Evolutionary conservation across 352 stramenopile species (phyloP), one percentile per base, ranked within the genome.

Genomic region (Phytophthora foliorum): DNA sequence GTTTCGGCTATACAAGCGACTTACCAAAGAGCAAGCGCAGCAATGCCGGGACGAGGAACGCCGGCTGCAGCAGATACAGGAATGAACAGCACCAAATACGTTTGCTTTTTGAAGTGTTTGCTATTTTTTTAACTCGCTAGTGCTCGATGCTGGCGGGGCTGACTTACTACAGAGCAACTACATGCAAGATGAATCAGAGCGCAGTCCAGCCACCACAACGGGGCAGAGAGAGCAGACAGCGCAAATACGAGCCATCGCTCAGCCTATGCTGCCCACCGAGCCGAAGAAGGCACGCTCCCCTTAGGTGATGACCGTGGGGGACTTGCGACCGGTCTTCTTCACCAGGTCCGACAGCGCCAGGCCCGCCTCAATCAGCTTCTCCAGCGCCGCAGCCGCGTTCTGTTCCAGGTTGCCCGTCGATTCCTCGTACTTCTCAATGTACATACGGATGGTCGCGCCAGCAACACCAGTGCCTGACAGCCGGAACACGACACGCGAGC

Each of bases 391-490:
- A 49, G 89, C 86, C 2, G 87, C 85, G 57, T 91, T 85, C 74
- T 91, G 82, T 32, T 66, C 70, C 67, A 99, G 83, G 46, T 96
- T 94, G 57, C 94, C 92, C 45, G 84, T 89, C 29, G 82, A 76
- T 44, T 74, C 52, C 69, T 99, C 97, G 83, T 99, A 99, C 85
- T 99, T 98, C 81, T 99, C 98, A 72, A 99, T 92, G 90, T 99
- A 99, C 94, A 99, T 98, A 68, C 97, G 94, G 69, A 99, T 96
- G 3, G 97, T 99, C 17, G 97, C 97, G 49, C 97, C 97, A 21
- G 95, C 91, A 66, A 98, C 98, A 52, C 98, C 98, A 34, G 98
- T 99, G 57, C 98, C 98, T 63, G 92, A 99, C 27, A 99, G 85
- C 13, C 98, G 94, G 86, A 99, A 99, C 42, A 99, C 93, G 36